Evolutionary conservation across 768 basidiomycete genomes (phyloP).

Genomic region (Rhodotorula babjevae): DNA sequence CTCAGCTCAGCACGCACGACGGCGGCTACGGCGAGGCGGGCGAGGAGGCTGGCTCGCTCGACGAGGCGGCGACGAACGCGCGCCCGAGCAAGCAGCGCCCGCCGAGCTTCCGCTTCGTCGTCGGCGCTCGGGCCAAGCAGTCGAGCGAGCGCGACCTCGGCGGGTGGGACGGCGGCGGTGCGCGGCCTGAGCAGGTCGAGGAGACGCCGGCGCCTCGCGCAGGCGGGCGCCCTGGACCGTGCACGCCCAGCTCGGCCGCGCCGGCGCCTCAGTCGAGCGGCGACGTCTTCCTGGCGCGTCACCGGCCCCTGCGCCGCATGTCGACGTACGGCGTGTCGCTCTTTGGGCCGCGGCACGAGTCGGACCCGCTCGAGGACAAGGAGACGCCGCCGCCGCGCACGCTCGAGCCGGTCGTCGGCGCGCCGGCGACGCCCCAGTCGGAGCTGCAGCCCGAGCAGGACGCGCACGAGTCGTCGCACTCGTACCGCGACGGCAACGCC

Average conservation of each 20-base stretch:
- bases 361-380: neutral
- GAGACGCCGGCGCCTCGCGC: no score
- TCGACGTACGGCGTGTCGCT: neutral
- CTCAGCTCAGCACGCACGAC: no score
- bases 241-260: no score
- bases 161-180: no score
- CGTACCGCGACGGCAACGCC: neutral
- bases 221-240: no score
- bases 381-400: neutral
- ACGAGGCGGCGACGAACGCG: no score
- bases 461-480: neutral
- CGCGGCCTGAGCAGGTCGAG: no score
- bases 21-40: no score
- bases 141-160: neutral
- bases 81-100: neutral
- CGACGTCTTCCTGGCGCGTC: neutral
- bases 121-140: slow-evolving; percentile 7
- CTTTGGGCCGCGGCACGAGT: neutral
- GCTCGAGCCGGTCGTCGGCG: no score
- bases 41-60: no score
- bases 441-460: neutral
- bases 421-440: no score
- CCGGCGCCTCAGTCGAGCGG: no score
- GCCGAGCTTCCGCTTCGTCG: slow-evolving; percentile 16
- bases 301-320: neutral